Percentiles rank a stretch among this genome's conserved stretches.
phyloP scores from a whole-genome alignment of 305 asterid species.

The Solanum hybrid region DNA sequence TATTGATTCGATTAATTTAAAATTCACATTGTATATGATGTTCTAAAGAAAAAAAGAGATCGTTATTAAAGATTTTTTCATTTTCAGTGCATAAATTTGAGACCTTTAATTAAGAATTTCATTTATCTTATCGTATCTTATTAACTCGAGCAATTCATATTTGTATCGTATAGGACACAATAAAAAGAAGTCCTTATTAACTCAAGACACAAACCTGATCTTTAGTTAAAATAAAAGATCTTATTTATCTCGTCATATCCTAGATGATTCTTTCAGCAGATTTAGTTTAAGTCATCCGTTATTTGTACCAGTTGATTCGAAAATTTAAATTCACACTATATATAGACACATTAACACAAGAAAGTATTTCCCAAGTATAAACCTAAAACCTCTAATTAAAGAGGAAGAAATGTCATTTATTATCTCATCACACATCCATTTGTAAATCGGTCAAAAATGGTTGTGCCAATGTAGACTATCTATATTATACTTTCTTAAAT shows the following conservation, averaged over 20 bases:
- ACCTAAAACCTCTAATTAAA: neutral
- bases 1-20: neutral
- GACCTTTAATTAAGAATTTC: neutral
- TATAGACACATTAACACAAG: neutral
- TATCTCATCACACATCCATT: neutral
- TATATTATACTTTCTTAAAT: neutral
- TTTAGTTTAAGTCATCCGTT: neutral
- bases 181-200: neutral
- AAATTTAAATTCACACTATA: neutral
- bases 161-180: neutral
- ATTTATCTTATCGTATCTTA: neutral
- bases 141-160: neutral
- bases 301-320: neutral
- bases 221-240: neutral
- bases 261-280: neutral
- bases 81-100: neutral
- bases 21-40: neutral
- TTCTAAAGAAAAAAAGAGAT: neutral
- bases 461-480: neutral
- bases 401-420: neutral
- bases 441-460: neutral
- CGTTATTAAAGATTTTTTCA: neutral
- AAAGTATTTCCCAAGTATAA: neutral
- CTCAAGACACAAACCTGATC: neutral
- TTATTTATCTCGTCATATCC: neutral